These are phyloP conservation scores for Plasmodium adleri DNA, from an alignment of 169 alveolate species.

Conservation along the genomic window DNA sequence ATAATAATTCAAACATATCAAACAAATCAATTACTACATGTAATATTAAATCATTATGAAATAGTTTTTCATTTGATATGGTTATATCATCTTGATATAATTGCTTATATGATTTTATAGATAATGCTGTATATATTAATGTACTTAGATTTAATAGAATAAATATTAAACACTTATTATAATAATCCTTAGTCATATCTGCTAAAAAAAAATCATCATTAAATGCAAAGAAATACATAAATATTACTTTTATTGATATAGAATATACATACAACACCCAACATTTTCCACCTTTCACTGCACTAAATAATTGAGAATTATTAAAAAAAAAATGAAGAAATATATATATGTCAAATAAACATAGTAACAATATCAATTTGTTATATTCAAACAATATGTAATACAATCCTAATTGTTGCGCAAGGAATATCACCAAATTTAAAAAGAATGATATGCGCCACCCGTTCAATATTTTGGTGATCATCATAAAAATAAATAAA, in stretches of 20 bases:
- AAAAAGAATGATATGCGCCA: conserved; percentile 82
- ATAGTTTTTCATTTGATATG: conserved; percentile 82
- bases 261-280: conserved; percentile 83
- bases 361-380: conserved; percentile 71
- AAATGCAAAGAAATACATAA: conserved; percentile 81
- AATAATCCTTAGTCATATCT: conserved; percentile 78
- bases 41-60: conserved; percentile 83
- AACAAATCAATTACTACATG: conserved; percentile 83
- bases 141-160: conserved; percentile 76
- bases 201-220: conserved; percentile 64
- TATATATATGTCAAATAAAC: conserved; percentile 80
- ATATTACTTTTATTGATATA: conserved; percentile 80
- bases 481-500: conserved; percentile 31
- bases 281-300: conserved; percentile 84
- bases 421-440: conserved; percentile 68
- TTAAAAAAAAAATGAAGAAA: conserved; percentile 78
- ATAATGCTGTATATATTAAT: conserved; percentile 79
- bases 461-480: conserved; percentile 80
- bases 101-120: conserved; percentile 77
- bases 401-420: conserved; percentile 83
- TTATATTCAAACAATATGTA: conserved; percentile 79
- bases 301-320: conserved; percentile 80
- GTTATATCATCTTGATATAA: conserved; percentile 57
- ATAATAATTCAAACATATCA: conserved; percentile 81
- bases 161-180: conserved; percentile 75